Evolutionary conservation across 1,139 yeast species (phyloP), one percentile per base, ranked within the genome.

Genomic region (Zygoascus sp.): DNA sequence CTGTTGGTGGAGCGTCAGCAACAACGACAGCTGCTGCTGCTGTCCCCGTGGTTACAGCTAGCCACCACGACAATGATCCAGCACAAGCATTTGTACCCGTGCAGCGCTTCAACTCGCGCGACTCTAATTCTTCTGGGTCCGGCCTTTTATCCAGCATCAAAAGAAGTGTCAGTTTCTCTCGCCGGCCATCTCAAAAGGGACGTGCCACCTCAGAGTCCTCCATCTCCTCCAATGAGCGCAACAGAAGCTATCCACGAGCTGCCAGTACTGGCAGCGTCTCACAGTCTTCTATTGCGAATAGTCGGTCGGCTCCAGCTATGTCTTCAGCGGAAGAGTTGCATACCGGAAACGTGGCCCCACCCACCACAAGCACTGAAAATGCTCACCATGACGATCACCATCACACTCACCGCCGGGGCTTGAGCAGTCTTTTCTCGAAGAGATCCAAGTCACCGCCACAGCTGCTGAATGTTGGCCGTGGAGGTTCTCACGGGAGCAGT

Each of bases 141-240:
- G 51, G 43, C 6, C 20, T 58, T 38, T 44, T 56, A 9, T 44
- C 53, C 2, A 40, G 56, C 4, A 38, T 58, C 21, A 51, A 51
- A 43, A 49, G 62, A 20, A 57, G 55, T 20, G 60, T 57, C 19
- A 54, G 59, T 40, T 47, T 57, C 43, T 50, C 50, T 1, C 43
- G 60, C 11, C 35, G 52, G 11, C 48, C 54, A 11, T 54, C 58
- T 5, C 47, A 47, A 20, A 44, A 58, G 22, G 50, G 54, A 7
- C 49, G 52, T 9, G 56, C 60, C 5, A 52, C 52, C 1, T 53
- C 58, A 9, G 45, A 35, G 17, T 30, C 44, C 7, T 41, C 44
- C 3, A 23, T 11, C 7, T 32, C 44, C 11, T 41, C 44, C 11
- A 30, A n/a, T 19, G 37, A 41, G 21, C 28, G 44, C 6, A 25